Evolutionary conservation across 805 yeast genomes (phyloP).

Genomic region (Sugiyamaella smithiae): DNA sequence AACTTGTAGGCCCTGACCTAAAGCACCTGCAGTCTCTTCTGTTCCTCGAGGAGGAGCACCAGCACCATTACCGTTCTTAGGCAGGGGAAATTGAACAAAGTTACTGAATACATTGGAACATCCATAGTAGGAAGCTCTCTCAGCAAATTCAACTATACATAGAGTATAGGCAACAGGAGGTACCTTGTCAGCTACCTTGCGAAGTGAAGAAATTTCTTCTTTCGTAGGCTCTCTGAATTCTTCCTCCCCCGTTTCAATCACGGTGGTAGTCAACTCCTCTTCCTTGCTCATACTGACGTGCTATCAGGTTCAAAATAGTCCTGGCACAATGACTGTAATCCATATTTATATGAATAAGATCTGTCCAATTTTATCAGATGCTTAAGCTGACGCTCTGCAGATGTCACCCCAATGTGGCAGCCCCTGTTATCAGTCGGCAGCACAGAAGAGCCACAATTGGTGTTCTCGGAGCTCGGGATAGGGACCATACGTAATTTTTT

Average conservation of each 20-base stretch:
- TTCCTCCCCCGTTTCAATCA: background rate
- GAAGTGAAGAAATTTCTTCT: conserved; percentile 16
- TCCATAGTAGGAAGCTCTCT: conserved; percentile 55
- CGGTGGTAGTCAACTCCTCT: too few relatives aligned
- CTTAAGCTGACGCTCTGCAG: too few relatives aligned
- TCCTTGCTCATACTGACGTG: too few relatives aligned
- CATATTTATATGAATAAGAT: too few relatives aligned
- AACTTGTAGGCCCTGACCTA: conserved; percentile 44
- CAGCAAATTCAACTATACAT: conserved; percentile 48
- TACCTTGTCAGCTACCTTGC: conserved; percentile 15
- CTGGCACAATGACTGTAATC: too few relatives aligned
- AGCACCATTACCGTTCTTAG: conserved; percentile 46
- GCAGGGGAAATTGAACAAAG: conserved; percentile 52
- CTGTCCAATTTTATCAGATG: too few relatives aligned
- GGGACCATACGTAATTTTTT: too few relatives aligned
- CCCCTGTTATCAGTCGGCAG: too few relatives aligned
- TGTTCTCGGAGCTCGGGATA: too few relatives aligned
- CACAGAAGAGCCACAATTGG: too few relatives aligned
- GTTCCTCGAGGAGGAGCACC: conserved; percentile 40
- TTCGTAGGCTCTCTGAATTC: conserved; percentile 11
- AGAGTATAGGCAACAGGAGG: conserved; percentile 17
- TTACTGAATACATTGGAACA: conserved; percentile 44
- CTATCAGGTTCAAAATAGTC: too few relatives aligned
- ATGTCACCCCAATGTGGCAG: too few relatives aligned
- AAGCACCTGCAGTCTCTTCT: conserved; percentile 49